phyloP scores from a whole-genome alignment of 192 early-diverging fungal species.

The Spizellomyces punctatus region DNA sequence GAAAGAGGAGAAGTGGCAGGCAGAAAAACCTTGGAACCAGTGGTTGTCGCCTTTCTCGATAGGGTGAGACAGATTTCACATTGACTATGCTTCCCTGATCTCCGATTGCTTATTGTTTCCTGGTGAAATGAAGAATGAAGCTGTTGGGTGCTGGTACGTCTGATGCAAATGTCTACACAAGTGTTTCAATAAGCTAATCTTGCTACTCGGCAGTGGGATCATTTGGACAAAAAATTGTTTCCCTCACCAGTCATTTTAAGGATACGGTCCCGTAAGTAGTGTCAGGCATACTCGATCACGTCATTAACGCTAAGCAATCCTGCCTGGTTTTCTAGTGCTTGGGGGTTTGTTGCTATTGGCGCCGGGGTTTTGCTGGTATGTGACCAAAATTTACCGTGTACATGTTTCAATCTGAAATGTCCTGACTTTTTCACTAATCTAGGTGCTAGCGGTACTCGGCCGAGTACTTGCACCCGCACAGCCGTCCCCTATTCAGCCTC shows the following conservation, averaged over 20 bases:
- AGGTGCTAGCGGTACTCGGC: conserved; percentile 1
- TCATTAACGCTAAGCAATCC: background rate
- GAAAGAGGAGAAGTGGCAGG: conserved; percentile 17
- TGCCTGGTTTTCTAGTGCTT: background rate
- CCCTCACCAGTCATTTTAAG: background rate
- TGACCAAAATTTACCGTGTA: background rate
- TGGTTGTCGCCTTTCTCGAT: conserved; percentile 18
- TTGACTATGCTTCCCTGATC: background rate
- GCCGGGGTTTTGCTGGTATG: background rate
- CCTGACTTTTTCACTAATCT: background rate
- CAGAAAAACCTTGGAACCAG: conserved; percentile 1
- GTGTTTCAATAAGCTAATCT: background rate
- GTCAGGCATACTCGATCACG: background rate
- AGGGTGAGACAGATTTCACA: background rate
- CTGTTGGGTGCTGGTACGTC: conserved; percentile 6
- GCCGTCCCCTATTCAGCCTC: background rate
- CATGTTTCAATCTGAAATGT: background rate
- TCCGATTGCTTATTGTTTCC: background rate
- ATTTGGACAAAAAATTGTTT: conserved; percentile 1
- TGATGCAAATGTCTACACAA: background rate
- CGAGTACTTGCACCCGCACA: background rate
- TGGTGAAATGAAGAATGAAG: background rate
- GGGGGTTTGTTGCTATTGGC: background rate
- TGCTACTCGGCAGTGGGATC: background rate
- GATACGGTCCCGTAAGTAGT: background rate